Conservation (phyloP, 805 yeast species). For the Barnettozyma sucrosica region DNA sequence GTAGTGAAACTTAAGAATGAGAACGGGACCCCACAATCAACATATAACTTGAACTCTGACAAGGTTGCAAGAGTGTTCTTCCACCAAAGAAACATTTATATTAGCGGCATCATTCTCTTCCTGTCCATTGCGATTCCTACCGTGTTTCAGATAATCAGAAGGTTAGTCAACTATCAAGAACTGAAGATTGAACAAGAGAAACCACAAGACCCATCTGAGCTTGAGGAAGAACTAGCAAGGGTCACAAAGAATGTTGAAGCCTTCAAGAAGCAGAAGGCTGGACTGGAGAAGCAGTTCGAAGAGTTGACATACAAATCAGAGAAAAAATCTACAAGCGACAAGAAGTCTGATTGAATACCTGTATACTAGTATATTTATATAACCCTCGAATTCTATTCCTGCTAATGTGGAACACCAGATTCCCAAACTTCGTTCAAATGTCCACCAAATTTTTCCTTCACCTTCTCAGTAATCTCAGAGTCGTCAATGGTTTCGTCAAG, state of each 20-base stretch:
- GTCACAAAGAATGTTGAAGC: constrained; percentile 39
- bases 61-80: constrained; percentile 55
- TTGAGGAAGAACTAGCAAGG: constrained; percentile 26
- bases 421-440: constrained; percentile 66
- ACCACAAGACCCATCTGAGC: constrained; percentile 13
- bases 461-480: constrained; percentile 33
- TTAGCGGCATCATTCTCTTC: constrained; percentile 58
- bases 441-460: constrained; percentile 42
- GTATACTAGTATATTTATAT: not conserved
- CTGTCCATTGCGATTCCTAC: constrained; percentile 49
- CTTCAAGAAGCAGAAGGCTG: constrained; percentile 45
- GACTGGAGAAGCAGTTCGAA: constrained; percentile 46
- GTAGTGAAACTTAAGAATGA: constrained; percentile 28
- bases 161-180: constrained; percentile 44
- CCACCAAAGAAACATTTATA: constrained; percentile 56
- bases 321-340: constrained; percentile 12
- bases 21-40: constrained; percentile 15
- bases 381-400: not conserved
- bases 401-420: constrained; percentile 34
- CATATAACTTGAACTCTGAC: constrained; percentile 36
- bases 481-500: constrained; percentile 26
- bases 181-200: constrained; percentile 17
- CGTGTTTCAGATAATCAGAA: constrained; percentile 44
- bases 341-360: constrained; percentile 24
- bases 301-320: constrained; percentile 28